These are phyloP conservation scores for Coemansia guatemalensis DNA, from an alignment of 192 early-diverging fungal genomes.

Conservation along the genomic window DNA sequence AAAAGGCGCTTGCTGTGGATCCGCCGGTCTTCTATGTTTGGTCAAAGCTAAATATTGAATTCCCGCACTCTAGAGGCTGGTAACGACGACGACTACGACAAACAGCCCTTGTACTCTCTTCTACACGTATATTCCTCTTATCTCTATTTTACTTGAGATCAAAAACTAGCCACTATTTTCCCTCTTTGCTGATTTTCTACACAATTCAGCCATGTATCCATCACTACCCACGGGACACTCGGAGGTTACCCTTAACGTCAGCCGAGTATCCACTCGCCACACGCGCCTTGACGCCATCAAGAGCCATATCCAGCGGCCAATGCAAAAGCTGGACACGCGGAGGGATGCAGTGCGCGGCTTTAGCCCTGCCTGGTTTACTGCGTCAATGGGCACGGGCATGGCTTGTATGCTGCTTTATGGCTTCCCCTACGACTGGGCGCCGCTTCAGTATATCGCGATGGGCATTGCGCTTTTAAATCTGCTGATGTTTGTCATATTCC, in stretches of 20 bases:
- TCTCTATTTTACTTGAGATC: too few species aligned
- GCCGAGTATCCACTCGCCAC: background rate
- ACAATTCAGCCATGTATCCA: constrained; percentile 2
- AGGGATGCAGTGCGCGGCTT: constrained; percentile 50
- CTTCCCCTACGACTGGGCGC: constrained; percentile 48
- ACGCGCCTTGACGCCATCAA: constrained; percentile 6
- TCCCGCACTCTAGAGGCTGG: too few species aligned
- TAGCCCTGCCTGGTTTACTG: constrained; percentile 59
- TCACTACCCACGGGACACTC: constrained; percentile 9
- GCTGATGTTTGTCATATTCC: constrained; percentile 32
- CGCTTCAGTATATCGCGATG: constrained; percentile 43
- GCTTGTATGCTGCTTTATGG: constrained; percentile 26
- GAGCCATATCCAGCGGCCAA: constrained; percentile 41
- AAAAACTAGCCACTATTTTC: background rate
- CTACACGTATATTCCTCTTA: too few species aligned
- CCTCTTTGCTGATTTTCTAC: constrained; percentile 2
- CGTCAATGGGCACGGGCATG: constrained; percentile 58
- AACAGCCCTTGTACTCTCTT: too few species aligned
- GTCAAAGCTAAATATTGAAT: too few species aligned
- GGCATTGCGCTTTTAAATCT: constrained; percentile 45
- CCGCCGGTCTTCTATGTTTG: too few species aligned
- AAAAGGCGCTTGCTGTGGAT: too few species aligned
- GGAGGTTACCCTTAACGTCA: constrained; percentile 17
- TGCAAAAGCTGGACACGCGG: constrained; percentile 36
- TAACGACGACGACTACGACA: too few species aligned